These are phyloP conservation scores for Ballota nigra DNA, from an alignment of 257 asterid genomes.

Conservation along the genomic window DNA sequence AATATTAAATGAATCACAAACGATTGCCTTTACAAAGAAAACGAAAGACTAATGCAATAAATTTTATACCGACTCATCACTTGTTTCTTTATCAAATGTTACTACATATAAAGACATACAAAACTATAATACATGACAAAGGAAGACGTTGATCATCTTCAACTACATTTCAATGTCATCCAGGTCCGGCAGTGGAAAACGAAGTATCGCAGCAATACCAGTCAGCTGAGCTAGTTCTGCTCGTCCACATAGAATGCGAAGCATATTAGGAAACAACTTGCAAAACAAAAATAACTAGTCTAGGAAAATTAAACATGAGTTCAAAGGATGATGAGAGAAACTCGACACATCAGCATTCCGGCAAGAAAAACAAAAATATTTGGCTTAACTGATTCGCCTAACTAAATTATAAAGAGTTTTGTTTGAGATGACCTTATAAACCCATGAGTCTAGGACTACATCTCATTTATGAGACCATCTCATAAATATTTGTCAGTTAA, in stretches of 20 bases:
- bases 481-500: neutral
- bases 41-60: too few relatives aligned
- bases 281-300: neutral
- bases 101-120: too few relatives aligned
- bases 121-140: neutral
- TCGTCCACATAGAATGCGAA: neutral
- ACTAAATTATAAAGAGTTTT: neutral
- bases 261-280: neutral
- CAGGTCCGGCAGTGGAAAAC: constrained; percentile 91
- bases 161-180: constrained; percentile 90
- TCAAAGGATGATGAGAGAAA: neutral
- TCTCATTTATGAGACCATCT: too few relatives aligned
- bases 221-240: constrained; percentile 84
- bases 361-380: neutral
- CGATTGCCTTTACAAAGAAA: too few relatives aligned
- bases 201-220: constrained; percentile 90
- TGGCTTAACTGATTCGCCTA: neutral
- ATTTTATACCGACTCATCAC: too few relatives aligned
- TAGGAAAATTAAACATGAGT: neutral
- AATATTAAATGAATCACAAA: too few relatives aligned
- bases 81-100: too few relatives aligned
- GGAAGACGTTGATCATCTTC: neutral
- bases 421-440: too few relatives aligned
- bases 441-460: too few relatives aligned
- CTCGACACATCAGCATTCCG: neutral